Conservation (phyloP, 768 basidiomycete genomes). For the Boletus rubescentipes region DNA sequence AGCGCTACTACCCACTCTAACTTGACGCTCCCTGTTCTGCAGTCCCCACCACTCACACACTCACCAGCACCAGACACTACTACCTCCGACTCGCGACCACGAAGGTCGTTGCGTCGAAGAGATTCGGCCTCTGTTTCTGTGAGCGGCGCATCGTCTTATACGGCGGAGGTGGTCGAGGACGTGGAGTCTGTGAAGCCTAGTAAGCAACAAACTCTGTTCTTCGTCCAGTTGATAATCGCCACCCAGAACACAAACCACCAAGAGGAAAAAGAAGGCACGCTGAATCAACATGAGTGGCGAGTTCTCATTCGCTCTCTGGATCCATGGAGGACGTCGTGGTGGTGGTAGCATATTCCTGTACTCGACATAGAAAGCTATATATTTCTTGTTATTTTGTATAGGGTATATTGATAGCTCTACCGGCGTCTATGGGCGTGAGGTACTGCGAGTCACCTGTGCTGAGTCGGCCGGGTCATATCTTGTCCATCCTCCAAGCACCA, state of each 20-base stretch:
- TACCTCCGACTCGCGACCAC: slow-evolving; percentile 27
- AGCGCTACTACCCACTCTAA: slow-evolving; percentile 26
- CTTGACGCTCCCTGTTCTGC: slow-evolving; percentile 15
- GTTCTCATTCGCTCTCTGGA: neutral
- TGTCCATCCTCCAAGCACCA: neutral
- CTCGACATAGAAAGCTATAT: slow-evolving; percentile 23
- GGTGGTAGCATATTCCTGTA: slow-evolving; percentile 20
- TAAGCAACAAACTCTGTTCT: slow-evolving; percentile 14
- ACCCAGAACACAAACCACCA: slow-evolving; percentile 23
- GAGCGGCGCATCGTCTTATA: slow-evolving; percentile 32
- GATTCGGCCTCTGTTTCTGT: slow-evolving; percentile 32
- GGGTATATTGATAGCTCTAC: neutral
- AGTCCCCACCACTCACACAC: slow-evolving; percentile 20
- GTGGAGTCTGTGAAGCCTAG: slow-evolving; percentile 27
- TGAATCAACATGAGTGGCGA: slow-evolving; percentile 15
- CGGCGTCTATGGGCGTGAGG: neutral
- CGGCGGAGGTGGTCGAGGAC: slow-evolving; percentile 29
- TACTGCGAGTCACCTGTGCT: no score
- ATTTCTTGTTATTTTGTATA: slow-evolving; percentile 23
- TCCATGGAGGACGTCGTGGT: neutral
- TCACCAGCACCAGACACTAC: slow-evolving; percentile 25
- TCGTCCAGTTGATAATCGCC: neutral
- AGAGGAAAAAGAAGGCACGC: slow-evolving; percentile 24
- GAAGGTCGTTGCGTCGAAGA: slow-evolving; percentile 27
- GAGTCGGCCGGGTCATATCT: slow-evolving; percentile 1